These are phyloP conservation scores for Pugionium dolabratum DNA, from an alignment of 345 rosid species.

Conservation along the genomic window DNA sequence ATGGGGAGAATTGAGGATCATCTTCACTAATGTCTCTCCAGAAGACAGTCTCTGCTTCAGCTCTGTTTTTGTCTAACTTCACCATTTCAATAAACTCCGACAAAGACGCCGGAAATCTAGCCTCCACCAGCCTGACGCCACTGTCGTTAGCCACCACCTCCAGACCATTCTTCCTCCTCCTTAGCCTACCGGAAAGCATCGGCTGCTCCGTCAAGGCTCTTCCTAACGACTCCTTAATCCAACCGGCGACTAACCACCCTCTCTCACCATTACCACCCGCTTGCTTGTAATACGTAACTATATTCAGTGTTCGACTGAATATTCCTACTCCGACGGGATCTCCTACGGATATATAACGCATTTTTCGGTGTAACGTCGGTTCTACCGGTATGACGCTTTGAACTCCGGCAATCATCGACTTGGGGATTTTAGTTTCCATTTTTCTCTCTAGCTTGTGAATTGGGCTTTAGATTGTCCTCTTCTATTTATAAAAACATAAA, in stretches of 20 bases:
- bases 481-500: slow-evolving; percentile 16
- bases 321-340: slow-evolving; percentile 45
- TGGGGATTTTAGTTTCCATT: slow-evolving; percentile 39
- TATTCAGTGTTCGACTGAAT: slow-evolving; percentile 51
- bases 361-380: slow-evolving; percentile 55
- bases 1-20: slow-evolving; percentile 67
- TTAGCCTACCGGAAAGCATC: slow-evolving; percentile 58
- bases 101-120: slow-evolving; percentile 46
- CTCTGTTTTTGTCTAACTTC: slow-evolving; percentile 40
- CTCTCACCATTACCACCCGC: slow-evolving; percentile 44
- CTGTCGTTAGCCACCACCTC: slow-evolving; percentile 76
- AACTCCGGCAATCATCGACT: slow-evolving; percentile 49
- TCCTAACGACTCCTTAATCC: slow-evolving; percentile 74
- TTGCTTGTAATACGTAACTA: slow-evolving; percentile 51
- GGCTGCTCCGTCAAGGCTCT: slow-evolving; percentile 62
- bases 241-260: slow-evolving; percentile 67
- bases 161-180: slow-evolving; percentile 42
- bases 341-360: slow-evolving; percentile 41
- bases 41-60: slow-evolving; percentile 58
- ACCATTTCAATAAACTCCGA: slow-evolving; percentile 53
- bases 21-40: slow-evolving; percentile 78
- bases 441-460: slow-evolving; percentile 1
- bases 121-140: slow-evolving; percentile 70
- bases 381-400: slow-evolving; percentile 53
- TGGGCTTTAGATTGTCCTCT: slow-evolving; percentile 2